Base-by-base conservation (phyloP, 768 basidiomycete species). In the Gyrodon lividus region DNA sequence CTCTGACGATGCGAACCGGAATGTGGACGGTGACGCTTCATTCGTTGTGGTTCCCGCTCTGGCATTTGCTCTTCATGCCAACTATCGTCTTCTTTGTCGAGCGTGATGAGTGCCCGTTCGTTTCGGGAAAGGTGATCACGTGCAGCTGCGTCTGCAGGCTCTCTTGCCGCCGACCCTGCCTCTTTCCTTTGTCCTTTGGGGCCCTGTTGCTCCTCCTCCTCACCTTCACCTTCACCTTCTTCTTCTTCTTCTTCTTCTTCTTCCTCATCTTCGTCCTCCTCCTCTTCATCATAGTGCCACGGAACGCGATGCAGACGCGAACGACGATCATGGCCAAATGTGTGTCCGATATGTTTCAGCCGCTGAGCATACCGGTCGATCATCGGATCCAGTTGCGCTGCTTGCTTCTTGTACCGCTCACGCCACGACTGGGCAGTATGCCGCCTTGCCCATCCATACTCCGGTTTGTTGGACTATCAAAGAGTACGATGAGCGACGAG, bases 401-500 rank as follows among this genome's bases (percentile, higher is more conserved):
- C 43, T 48, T 83, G 72, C 46, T 70, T 80, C 57, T 63, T 72
- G 62, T 86, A 87, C 22, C 77, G 74, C 37, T 84, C 77, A 13
- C 83, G 77, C 86, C 85, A 87, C 14, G 82, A 83, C 30, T 74
- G 73, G 78, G 75, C 79, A 12, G 82, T 45, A 59, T 85, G 86
- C 3, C 66, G 68, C 17, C 50, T 56, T 16, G 74, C 70, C 71
- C 71, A 72, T 1, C 16, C 51, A 58, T 59, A 72, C 57, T 76
- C 75, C 51, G 70, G 76, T 74, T 68, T 72, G 65, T 14, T 59
- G 58, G 5, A 66, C 67, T 50, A 59, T 62, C n/a, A 20, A 31
- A 46, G 6, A 28, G 30, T 39, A 48, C 31, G 37, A n/a, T 49
- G 51, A 43, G 38, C 12, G 9, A 22, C 14, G 40, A 26, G 24